Evolutionary conservation across 192 early-diverging fungal genomes (phyloP).

Genomic region (Coemansia sp.): DNA sequence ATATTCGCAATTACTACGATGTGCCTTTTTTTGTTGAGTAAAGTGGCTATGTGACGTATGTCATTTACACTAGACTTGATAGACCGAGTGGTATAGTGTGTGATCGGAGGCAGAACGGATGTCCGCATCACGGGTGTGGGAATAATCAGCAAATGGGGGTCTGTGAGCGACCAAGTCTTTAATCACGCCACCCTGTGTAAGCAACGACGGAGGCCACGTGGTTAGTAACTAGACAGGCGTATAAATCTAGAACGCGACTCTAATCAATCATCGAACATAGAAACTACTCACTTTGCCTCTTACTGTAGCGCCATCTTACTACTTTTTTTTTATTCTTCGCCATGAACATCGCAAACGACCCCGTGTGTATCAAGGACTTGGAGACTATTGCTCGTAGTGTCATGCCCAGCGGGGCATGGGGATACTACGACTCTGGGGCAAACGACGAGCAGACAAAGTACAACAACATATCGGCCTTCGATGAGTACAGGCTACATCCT

Average conservation of each 20-base stretch:
- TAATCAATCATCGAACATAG: background rate
- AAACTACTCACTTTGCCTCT: background rate
- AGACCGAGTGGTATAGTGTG: background rate
- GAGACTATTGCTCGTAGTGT: constrained; percentile 36
- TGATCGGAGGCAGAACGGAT: background rate
- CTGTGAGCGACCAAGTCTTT: background rate
- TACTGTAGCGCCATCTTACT: background rate
- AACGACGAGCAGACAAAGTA: constrained; percentile 55
- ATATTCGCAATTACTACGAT: background rate
- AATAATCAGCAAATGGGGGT: background rate
- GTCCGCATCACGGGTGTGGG: background rate
- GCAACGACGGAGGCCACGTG: background rate
- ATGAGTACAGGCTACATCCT: constrained; percentile 56
- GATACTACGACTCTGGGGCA: constrained; percentile 59
- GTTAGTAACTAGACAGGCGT: background rate
- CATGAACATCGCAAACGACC: constrained; percentile 22
- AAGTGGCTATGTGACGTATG: background rate
- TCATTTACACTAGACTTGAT: background rate
- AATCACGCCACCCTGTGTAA: background rate
- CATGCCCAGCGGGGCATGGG: constrained; percentile 51
- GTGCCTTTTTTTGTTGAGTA: background rate
- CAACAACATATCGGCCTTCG: constrained; percentile 51
- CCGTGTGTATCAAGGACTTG: constrained; percentile 54
- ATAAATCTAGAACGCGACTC: background rate
- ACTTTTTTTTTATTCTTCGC: background rate